Evolutionary conservation across 345 rosid species (phyloP).

Genomic region (Eucalyptus microcorys): DNA sequence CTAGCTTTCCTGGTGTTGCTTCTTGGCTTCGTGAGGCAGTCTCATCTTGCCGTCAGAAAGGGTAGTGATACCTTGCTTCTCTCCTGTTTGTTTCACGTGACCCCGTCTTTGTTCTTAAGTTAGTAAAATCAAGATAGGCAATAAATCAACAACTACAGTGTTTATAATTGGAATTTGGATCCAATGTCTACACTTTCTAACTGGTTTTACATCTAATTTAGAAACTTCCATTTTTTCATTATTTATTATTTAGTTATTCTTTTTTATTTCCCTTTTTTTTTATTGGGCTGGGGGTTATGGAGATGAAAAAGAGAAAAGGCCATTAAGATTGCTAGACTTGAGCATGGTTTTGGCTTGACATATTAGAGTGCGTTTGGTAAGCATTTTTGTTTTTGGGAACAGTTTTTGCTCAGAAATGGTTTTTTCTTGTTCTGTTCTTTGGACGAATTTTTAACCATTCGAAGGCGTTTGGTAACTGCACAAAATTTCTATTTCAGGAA

Average conservation of each 20-base stretch:
- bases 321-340: background rate
- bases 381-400: no score
- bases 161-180: background rate
- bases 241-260: background rate
- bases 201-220: background rate
- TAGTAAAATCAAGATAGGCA: background rate
- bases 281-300: background rate
- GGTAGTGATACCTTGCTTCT: conserved; percentile 26
- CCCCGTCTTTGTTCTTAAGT: background rate
- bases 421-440: no score
- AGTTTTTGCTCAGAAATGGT: fast-evolving
- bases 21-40: conserved; percentile 74
- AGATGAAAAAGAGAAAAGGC: background rate
- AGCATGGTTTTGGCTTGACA: background rate
- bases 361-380: background rate
- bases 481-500: no score
- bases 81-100: background rate
- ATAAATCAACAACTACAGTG: background rate
- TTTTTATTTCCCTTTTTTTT: background rate
- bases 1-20: conserved; percentile 72
- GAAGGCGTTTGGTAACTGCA: no score
- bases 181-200: background rate
- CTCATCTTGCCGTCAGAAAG: conserved; percentile 60
- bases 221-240: background rate
- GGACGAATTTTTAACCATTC: no score